A percentile compares a stretch with the other conserved stretches of the same genome.
Evolutionary conservation across 768 basidiomycete species (phyloP).

Genomic region (Hericium alpestre): DNA sequence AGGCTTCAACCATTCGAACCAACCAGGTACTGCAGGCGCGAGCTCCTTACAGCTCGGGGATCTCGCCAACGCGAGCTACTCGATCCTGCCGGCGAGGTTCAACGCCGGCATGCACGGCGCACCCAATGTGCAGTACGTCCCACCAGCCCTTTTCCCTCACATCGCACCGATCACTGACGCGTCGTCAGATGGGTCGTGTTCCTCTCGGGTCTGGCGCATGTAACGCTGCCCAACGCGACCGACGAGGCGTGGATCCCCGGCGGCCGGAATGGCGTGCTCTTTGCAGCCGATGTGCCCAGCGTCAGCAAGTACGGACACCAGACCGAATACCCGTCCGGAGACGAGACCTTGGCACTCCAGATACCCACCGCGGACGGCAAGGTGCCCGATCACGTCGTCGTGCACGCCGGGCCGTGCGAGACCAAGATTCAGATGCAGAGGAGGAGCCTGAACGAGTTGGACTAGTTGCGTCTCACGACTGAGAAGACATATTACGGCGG

Average conservation of each 20-base stretch:
- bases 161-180: neutral
- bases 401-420: constrained; percentile 14
- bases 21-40: constrained; percentile 19
- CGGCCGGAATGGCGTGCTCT: constrained; percentile 14
- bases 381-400: constrained; percentile 14
- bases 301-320: constrained; percentile 13
- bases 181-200: constrained; percentile 15
- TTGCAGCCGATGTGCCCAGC: constrained; percentile 13
- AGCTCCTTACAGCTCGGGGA: constrained; percentile 15
- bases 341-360: constrained; percentile 14
- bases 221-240: constrained; percentile 14
- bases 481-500: too few relatives aligned
- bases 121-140: constrained; percentile 27
- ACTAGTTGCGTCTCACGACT: neutral
- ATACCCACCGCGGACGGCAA: constrained; percentile 15
- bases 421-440: neutral
- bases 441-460: neutral
- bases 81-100: constrained; percentile 31
- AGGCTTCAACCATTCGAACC: constrained; percentile 15
- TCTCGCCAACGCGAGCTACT: constrained; percentile 17
- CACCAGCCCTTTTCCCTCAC: neutral
- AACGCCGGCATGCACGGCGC: constrained; percentile 46
- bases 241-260: constrained; percentile 11
- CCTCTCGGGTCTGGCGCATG: constrained; percentile 16
- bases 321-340: constrained; percentile 15